phyloP scores from a whole-genome alignment of 2,329 filamentous ascomycete species.

The Aureobasidium uvarum region DNA sequence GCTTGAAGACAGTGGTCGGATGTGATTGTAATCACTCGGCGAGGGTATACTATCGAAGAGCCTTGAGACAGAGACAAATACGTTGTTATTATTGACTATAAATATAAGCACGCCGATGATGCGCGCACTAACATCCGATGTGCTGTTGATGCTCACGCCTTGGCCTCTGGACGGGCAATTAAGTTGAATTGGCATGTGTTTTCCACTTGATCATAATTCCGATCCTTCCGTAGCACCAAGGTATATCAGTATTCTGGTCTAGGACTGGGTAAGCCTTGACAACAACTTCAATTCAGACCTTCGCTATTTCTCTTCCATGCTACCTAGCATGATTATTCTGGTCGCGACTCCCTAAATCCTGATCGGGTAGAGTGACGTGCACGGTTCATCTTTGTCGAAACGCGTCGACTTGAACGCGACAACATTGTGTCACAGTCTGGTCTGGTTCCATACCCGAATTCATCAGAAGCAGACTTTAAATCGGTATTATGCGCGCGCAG shows the following conservation, averaged over 20 bases:
- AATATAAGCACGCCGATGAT: neutral
- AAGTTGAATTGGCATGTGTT: neutral
- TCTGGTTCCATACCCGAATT: neutral
- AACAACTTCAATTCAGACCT: neutral
- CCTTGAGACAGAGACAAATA: slow-evolving; percentile 1
- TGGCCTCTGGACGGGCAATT: neutral
- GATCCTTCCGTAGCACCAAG: neutral
- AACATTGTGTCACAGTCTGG: neutral
- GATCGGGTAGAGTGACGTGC: neutral
- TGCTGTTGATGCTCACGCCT: neutral
- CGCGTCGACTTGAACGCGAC: slow-evolving; percentile 12
- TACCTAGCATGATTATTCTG: neutral
- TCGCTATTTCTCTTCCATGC: neutral
- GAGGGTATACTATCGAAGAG: neutral
- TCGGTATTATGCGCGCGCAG: neutral
- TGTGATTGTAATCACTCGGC: neutral
- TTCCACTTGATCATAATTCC: neutral
- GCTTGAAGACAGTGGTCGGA: neutral
- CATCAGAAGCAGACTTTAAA: neutral
- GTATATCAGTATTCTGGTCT: neutral
- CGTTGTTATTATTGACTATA: neutral
- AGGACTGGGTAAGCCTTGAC: neutral
- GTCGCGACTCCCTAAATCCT: neutral
- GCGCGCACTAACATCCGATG: slow-evolving; percentile 13
- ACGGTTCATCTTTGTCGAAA: neutral